phyloP scores from a whole-genome alignment of 164 flowering plant genomes.

The Macadamia integrifolia region DNA sequence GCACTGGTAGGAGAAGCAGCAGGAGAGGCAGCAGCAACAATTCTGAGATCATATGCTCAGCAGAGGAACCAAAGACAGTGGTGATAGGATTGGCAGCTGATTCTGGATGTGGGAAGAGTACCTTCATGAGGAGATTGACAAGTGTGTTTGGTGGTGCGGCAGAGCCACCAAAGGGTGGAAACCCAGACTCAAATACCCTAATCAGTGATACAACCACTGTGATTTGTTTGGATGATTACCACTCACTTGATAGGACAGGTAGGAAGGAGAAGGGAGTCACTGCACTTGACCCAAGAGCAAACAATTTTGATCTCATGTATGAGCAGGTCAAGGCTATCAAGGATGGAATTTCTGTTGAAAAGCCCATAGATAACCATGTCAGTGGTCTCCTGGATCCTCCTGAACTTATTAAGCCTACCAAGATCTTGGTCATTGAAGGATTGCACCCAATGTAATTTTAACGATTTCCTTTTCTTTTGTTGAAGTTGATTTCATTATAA shows the following conservation, averaged over 20 bases:
- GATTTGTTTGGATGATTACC: conserved; percentile 94
- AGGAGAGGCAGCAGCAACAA: conserved; percentile 7
- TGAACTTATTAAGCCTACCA: conserved; percentile 85
- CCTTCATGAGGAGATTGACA: conserved; percentile 95
- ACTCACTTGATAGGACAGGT: conserved; percentile 86
- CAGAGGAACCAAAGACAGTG: conserved; percentile 46
- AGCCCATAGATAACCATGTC: conserved; percentile 93
- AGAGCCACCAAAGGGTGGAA: conserved; percentile 92
- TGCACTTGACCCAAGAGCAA: conserved; percentile 95
- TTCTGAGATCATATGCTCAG: conserved; percentile 51
- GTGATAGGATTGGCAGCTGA: conserved; percentile 98
- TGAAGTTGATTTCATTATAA: not conserved
- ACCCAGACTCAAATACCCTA: conserved; percentile 94
- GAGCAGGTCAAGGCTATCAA: conserved; percentile 91
- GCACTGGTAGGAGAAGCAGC: conserved; percentile 22
- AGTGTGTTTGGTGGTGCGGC: conserved; percentile 98
- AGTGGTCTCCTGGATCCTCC: conserved; percentile 89
- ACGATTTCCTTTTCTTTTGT: not conserved
- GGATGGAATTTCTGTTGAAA: conserved; percentile 69
- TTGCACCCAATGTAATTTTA: conserved; percentile 87
- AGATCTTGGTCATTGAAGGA: conserved; percentile 93
- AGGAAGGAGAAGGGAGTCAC: conserved; percentile 91
- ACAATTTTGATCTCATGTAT: conserved; percentile 92
- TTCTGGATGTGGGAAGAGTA: conserved; percentile 96
- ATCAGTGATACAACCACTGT: conserved; percentile 94